Base-by-base conservation (phyloP, 2,329 filamentous ascomycete species). In the Aspergillus pseudoglaucus region DNA sequence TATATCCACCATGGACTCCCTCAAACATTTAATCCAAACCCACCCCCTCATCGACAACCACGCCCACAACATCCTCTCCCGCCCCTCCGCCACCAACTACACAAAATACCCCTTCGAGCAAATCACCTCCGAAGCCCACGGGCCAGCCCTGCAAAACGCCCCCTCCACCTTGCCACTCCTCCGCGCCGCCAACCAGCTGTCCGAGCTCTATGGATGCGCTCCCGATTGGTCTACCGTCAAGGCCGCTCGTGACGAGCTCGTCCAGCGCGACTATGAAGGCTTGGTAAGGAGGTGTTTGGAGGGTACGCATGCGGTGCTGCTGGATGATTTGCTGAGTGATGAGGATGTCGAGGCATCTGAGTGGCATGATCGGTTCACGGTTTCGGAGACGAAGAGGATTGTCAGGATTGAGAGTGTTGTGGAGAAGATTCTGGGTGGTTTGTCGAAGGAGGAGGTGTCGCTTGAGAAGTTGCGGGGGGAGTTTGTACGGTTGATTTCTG, bases 401-500 rank as follows among this genome's bases (percentile, higher is more conserved):
- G 82, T 91, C 15, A 79, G 88, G 7, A 87, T 94, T 53, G 88
- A 94, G 66, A 77, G 81, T 1, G 62, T 90, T 1, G 87, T 87
- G 0, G 80, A 82, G 32, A 71, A 78, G 8, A 72, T 89, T 20
- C 70, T 82, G 53, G 75, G 84, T 54, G 69, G 15, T 2, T 18
- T 39, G 10, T 22, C 37, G 18, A 18, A 37, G 33, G 33, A 3
- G n/a, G n/a, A 37, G 33, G 8, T 5, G 6, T 18, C 37, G 37
- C 59, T 47, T 58, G 53, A 45, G 17, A 39, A 38, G 48, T 72
- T 58, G 55, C 62, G 54, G 2, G 22, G 51, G 32, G 46, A 51
- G 0, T 71, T 69, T 35, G 58, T 61, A 9, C 49, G 56, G 3
- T 55, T 73, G 20, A 82, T 93, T 32, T 61, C 69, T 9, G 66